Percentiles rank a stretch among this genome's conserved stretches.
These are phyloP conservation scores for Mycothermus thermophilus DNA, from an alignment of 495 filamentous ascomycete species.

Conservation along the genomic window DNA sequence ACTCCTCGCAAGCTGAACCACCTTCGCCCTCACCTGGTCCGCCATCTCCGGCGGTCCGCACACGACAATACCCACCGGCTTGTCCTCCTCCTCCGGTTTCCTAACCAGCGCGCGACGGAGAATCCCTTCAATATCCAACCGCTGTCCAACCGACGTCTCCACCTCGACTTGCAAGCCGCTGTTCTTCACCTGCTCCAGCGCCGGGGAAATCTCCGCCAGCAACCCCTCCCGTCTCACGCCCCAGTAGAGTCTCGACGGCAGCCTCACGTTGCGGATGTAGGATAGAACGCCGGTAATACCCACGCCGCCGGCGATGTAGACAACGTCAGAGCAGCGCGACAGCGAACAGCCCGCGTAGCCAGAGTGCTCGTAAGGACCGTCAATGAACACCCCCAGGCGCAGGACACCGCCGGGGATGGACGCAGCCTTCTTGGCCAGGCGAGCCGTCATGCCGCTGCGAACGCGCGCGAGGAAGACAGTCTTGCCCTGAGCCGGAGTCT, in stretches of 20 bases:
- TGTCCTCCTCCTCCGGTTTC: not conserved
- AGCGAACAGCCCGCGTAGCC: constrained; percentile 5
- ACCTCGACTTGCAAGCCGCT: constrained; percentile 5
- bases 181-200: constrained; percentile 4
- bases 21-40: constrained; percentile 10
- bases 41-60: constrained; percentile 16
- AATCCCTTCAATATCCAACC: constrained; percentile 6
- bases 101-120: constrained; percentile 2
- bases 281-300: constrained; percentile 14
- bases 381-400: no score
- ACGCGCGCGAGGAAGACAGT: constrained; percentile 6
- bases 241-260: constrained; percentile 10
- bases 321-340: constrained; percentile 5
- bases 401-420: constrained; percentile 1
- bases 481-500: no score
- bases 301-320: constrained; percentile 18
- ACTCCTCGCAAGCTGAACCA: constrained; percentile 5
- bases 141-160: constrained; percentile 5
- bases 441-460: constrained; percentile 2
- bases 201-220: constrained; percentile 1
- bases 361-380: constrained; percentile 9
- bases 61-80: constrained; percentile 12
- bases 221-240: constrained; percentile 6
- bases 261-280: constrained; percentile 5
- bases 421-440: constrained; percentile 1